phyloP scores from a whole-genome alignment of 768 basidiomycete genomes.

The Rhizopogon vinicolor region DNA sequence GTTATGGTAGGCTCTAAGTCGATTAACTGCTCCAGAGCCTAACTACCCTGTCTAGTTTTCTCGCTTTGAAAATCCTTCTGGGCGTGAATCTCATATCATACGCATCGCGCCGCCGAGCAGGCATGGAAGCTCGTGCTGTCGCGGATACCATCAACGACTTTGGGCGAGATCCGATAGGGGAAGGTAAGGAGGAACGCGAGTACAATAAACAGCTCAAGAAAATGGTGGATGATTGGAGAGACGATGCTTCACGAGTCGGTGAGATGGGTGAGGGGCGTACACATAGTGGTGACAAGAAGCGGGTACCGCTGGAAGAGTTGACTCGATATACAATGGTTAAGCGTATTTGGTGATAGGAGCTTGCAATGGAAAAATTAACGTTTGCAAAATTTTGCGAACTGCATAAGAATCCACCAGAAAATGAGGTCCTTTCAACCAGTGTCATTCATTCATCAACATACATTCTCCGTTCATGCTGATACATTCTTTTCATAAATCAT shows the following conservation, averaged over 20 bases:
- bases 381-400: neutral
- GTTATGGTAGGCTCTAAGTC: slow-evolving; percentile 66
- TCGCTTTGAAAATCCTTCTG: slow-evolving; percentile 89
- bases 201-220: slow-evolving; percentile 82
- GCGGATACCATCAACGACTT: slow-evolving; percentile 83
- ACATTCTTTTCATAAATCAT: no score
- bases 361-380: neutral
- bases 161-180: slow-evolving; percentile 88
- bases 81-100: slow-evolving; percentile 86
- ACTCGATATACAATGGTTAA: slow-evolving; percentile 97
- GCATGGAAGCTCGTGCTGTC: slow-evolving; percentile 71
- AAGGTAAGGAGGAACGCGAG: slow-evolving; percentile 81
- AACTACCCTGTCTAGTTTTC: slow-evolving; percentile 43
- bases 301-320: slow-evolving; percentile 79
- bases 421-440: no score
- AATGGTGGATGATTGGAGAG: slow-evolving; percentile 61
- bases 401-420: no score
- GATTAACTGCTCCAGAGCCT: neutral
- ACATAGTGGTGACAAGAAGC: slow-evolving; percentile 31
- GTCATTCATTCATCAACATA: no score
- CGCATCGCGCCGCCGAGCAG: slow-evolving; percentile 66
- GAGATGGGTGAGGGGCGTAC: slow-evolving; percentile 65
- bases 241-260: slow-evolving; percentile 60
- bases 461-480: no score
- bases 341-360: slow-evolving; percentile 58